Conservation (phyloP, 2,329 filamentous ascomycete species). For the Emergomyces orientalis region DNA sequence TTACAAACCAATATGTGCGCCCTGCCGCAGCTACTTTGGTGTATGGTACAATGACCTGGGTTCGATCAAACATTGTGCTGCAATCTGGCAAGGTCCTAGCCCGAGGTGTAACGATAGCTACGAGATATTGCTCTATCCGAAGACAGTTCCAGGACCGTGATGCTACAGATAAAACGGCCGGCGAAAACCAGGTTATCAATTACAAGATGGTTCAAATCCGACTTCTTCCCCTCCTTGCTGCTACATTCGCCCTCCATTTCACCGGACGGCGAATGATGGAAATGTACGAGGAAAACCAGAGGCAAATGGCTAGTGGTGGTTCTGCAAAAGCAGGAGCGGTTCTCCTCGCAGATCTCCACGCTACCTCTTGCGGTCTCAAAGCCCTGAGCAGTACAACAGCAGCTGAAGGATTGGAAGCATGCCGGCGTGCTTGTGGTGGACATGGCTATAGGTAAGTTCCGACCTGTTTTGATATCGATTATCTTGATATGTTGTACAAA, state of each 20-base stretch:
- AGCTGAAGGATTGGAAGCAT: constrained; percentile 64
- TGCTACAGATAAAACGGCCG: constrained; percentile 46
- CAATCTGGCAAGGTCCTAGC: constrained; percentile 63
- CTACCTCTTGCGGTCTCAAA: constrained; percentile 67
- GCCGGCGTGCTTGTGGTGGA: constrained; percentile 65
- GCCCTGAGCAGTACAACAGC: constrained; percentile 62
- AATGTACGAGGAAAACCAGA: constrained; percentile 63
- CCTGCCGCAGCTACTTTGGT: constrained; percentile 58
- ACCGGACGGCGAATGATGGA: constrained; percentile 68
- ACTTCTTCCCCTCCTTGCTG: constrained; percentile 60
- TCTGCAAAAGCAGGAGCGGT: constrained; percentile 58
- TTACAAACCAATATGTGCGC: constrained; percentile 58
- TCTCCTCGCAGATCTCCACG: constrained; percentile 63
- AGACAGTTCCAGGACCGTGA: constrained; percentile 72
- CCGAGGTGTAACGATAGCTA: constrained; percentile 68
- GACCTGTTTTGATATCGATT: neutral
- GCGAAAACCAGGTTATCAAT: constrained; percentile 67
- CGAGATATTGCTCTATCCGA: constrained; percentile 62
- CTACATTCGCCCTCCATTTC: constrained; percentile 70
- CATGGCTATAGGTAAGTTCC: constrained; percentile 47
- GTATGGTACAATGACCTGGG: constrained; percentile 68
- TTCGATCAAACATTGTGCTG: constrained; percentile 63
- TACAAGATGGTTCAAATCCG: constrained; percentile 74
- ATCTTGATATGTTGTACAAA: neutral
- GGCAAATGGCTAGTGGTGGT: constrained; percentile 48